Conservation (phyloP, 495 filamentous ascomycete species). For the Gamarada debralockiae region DNA sequence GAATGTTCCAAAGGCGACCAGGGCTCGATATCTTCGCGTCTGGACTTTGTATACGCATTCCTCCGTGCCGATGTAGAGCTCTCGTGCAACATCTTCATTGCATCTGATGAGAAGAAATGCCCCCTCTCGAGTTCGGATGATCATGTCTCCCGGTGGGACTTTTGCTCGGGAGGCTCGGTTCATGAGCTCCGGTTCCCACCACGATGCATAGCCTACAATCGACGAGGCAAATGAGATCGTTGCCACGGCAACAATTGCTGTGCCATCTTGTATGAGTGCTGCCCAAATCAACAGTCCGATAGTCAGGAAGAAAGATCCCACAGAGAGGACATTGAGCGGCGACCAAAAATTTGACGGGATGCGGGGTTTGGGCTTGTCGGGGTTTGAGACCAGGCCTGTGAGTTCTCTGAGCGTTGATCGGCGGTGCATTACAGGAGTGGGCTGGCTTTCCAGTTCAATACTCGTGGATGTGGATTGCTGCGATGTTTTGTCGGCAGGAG, state of each 20-base stretch:
- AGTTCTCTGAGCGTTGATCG: conserved; percentile 31
- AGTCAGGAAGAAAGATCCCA: conserved; percentile 46
- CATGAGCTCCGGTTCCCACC: conserved; percentile 50
- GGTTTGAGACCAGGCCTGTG: conserved; percentile 26
- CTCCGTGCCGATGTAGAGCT: conserved; percentile 60
- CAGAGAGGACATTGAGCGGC: conserved; percentile 47
- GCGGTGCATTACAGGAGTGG: conserved; percentile 8
- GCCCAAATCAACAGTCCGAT: conserved; percentile 36
- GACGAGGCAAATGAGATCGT: conserved; percentile 42
- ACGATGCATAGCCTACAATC: conserved; percentile 49
- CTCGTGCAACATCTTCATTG: conserved; percentile 58
- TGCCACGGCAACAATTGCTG: conserved; percentile 43
- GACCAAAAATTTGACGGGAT: conserved; percentile 44
- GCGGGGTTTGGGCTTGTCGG: conserved; percentile 26
- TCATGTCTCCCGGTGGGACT: conserved; percentile 56
- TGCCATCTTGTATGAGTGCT: conserved; percentile 50
- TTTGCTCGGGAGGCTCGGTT: conserved; percentile 39
- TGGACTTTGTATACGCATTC: conserved; percentile 47
- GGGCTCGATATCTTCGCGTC: conserved; percentile 32
- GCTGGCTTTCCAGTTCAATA: conserved; percentile 3
- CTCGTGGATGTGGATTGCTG: background rate
- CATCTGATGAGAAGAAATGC: conserved; percentile 59
- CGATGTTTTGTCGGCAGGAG: background rate
- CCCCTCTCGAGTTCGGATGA: conserved; percentile 57
- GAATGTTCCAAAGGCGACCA: conserved; percentile 55